Evolutionary conservation across 257 asterid genomes (phyloP).

Genomic region (Jasminum sambac): DNA sequence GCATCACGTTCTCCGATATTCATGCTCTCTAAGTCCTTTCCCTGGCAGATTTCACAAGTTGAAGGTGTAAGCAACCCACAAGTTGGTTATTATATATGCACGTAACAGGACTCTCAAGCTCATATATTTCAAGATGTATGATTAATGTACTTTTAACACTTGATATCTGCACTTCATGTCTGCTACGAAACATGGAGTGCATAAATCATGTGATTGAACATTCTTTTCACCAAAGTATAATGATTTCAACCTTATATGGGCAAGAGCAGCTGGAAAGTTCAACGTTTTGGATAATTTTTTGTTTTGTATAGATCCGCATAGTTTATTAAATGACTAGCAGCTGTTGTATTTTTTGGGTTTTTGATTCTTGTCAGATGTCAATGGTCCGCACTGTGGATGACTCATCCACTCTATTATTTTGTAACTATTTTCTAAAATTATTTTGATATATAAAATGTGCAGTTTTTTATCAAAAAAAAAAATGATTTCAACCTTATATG

Average conservation of each 20-base stretch:
- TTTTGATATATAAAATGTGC: too few species aligned
- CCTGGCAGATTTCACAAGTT: slow-evolving; percentile 48
- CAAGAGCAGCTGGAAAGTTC: too few species aligned
- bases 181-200: slow-evolving; percentile 14
- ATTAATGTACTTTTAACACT: slow-evolving; percentile 16
- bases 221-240: slow-evolving; percentile 23
- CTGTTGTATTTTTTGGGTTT: too few species aligned
- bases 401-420: too few species aligned
- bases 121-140: slow-evolving; percentile 14
- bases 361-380: too few species aligned
- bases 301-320: too few species aligned
- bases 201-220: slow-evolving; percentile 17
- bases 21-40: slow-evolving; percentile 67
- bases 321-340: too few species aligned
- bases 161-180: slow-evolving; percentile 23
- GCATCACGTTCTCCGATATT: slow-evolving; percentile 87
- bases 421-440: too few species aligned
- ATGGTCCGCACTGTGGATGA: too few species aligned
- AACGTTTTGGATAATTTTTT: too few species aligned
- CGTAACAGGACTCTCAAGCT: slow-evolving; percentile 18
- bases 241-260: slow-evolving; percentile 25
- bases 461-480: too few species aligned
- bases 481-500: slow-evolving; percentile 23
- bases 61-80: slow-evolving; percentile 32
- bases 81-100: slow-evolving; percentile 17